Percentiles rank a stretch among this genome's conserved stretches.
These are phyloP conservation scores for Neurospora terricola DNA, from an alignment of 495 filamentous ascomycete genomes.

Conservation along the genomic window DNA sequence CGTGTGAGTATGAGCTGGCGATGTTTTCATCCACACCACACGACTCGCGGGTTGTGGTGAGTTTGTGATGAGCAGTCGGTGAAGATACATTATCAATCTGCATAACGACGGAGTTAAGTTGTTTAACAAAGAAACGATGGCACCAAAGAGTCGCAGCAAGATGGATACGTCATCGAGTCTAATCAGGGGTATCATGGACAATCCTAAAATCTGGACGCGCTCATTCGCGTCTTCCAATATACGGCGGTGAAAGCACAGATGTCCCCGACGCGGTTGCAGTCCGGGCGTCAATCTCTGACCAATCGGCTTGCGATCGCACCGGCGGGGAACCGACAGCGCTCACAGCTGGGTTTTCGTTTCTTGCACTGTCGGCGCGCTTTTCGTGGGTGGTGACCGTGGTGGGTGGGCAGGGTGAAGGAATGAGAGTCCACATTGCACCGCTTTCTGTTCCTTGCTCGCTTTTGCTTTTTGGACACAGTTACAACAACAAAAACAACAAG, in stretches of 20 bases:
- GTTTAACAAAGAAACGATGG: background rate
- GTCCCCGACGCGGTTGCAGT: background rate
- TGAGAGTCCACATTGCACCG: background rate
- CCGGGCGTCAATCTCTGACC: background rate
- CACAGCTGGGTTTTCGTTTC: background rate
- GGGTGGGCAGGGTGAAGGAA: background rate
- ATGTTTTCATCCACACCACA: background rate
- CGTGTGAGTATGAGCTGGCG: background rate
- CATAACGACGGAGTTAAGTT: background rate
- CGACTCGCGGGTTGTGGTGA: background rate
- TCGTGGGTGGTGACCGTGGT: background rate
- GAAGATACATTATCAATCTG: background rate
- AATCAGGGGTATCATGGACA: background rate
- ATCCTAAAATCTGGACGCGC: background rate
- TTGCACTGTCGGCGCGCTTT: background rate
- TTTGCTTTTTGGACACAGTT: background rate
- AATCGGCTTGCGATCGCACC: background rate
- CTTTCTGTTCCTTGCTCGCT: background rate
- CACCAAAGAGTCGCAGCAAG: background rate
- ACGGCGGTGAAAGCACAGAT: background rate
- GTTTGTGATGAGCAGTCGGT: background rate
- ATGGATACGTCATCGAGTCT: background rate
- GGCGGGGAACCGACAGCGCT: background rate
- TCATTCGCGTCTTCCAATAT: background rate
- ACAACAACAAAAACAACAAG: background rate